Evolutionary conservation across 176 grass and related monocot genomes (phyloP).

Genomic region (Musa acuminata): DNA sequence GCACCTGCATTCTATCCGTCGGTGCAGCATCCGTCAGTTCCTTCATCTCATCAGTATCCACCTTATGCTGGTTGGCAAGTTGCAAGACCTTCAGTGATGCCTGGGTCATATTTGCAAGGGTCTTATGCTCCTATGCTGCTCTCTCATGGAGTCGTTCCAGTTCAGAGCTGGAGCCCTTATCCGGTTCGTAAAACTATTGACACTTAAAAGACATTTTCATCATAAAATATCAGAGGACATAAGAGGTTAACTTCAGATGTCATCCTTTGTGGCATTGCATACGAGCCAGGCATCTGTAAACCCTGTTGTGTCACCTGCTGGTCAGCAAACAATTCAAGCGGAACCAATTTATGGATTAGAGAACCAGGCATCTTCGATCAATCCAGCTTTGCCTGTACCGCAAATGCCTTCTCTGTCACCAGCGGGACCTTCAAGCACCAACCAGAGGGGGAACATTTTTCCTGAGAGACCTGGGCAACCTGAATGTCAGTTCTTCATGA

Average conservation of each 20-base stretch:
- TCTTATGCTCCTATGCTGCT: conserved; percentile 74
- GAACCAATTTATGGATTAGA: conserved; percentile 21
- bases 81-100: conserved; percentile 59
- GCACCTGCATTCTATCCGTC: conserved; percentile 11
- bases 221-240: not conserved
- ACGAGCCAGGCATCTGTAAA: conserved; percentile 25
- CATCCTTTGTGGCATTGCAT: conserved; percentile 5
- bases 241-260: not conserved
- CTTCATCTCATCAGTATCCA: conserved; percentile 53
- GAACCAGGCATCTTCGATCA: conserved; percentile 13
- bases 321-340: conserved; percentile 33
- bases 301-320: conserved; percentile 18
- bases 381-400: conserved; percentile 16
- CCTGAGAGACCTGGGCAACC: conserved; percentile 34
- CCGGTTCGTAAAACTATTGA: conserved; percentile 33
- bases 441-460: conserved; percentile 17
- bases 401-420: conserved; percentile 12
- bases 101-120: conserved; percentile 29
- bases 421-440: conserved; percentile 20
- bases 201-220: not conserved
- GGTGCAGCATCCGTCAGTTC: conserved; percentile 19
- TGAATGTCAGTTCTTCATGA: conserved; percentile 37
- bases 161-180: conserved; percentile 90
- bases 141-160: conserved; percentile 52
- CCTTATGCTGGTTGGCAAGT: conserved; percentile 57